These are phyloP conservation scores for Castanopsis chinensis DNA, from an alignment of 306 rosid genomes.

Conservation along the genomic window DNA sequence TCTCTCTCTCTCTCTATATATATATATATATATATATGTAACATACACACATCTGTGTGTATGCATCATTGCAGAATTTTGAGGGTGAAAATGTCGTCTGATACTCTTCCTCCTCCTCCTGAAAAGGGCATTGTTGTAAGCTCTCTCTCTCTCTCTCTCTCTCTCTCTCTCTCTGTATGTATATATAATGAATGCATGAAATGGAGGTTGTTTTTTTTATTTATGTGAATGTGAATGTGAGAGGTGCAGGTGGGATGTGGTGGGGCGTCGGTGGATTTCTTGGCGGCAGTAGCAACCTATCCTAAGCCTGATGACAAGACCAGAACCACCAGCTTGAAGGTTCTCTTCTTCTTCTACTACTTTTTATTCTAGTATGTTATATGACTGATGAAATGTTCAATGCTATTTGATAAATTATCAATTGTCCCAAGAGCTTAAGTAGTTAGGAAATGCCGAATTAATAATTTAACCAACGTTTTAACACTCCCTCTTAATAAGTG, in stretches of 20 bases:
- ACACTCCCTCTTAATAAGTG: no score
- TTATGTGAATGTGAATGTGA: not conserved
- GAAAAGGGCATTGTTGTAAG: conserved; percentile 56
- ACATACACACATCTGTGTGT: no score
- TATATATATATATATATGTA: no score
- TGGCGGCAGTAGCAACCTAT: conserved; percentile 61
- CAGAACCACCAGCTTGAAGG: conserved; percentile 72
- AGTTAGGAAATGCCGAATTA: no score
- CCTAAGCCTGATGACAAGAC: conserved; percentile 80
- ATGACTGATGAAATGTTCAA: not conserved
- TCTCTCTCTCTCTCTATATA: no score
- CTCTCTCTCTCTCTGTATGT: not conserved
- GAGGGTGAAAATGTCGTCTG: conserved; percentile 44
- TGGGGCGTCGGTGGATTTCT: conserved; percentile 46
- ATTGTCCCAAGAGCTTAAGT: no score
- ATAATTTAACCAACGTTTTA: no score
- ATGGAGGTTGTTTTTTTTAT: not conserved
- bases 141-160: conserved; percentile 12
- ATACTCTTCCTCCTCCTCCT: conserved; percentile 42
- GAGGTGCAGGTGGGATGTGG: conserved; percentile 72
- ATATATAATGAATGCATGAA: no score
- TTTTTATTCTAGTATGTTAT: not conserved
- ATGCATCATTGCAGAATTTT: conserved; percentile 7
- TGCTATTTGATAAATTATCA: no score
- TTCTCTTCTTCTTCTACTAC: not conserved